These are phyloP conservation scores for Sclerotinia spermophila DNA, from an alignment of 2,329 filamentous ascomycete genomes.

Conservation along the genomic window DNA sequence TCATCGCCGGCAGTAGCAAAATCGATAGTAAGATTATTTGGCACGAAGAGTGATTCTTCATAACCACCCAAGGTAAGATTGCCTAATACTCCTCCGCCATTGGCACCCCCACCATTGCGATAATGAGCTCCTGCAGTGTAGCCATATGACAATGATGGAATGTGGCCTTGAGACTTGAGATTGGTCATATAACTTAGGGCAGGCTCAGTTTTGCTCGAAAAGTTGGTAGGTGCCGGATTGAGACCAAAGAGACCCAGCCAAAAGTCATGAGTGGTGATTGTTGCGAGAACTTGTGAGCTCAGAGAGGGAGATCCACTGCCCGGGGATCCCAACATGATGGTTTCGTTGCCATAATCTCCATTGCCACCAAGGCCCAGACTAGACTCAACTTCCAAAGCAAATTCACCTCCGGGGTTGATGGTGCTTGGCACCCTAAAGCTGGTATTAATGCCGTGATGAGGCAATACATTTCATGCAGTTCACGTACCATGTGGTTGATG, in stretches of 20 bases:
- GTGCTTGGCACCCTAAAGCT: conserved; percentile 24
- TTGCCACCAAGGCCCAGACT: conserved; percentile 23
- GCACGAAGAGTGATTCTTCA: conserved; percentile 41
- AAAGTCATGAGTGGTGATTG: conserved; percentile 35
- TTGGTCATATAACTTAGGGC: conserved; percentile 39
- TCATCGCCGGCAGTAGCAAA: conserved; percentile 40
- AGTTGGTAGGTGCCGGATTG: conserved; percentile 27
- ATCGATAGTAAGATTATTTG: conserved; percentile 40
- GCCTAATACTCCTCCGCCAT: conserved; percentile 21
- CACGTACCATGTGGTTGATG: conserved; percentile 39
- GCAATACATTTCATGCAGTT: background rate
- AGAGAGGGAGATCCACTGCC: conserved; percentile 24
- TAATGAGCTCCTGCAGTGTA: conserved; percentile 44
- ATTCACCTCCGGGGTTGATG: conserved; percentile 21
- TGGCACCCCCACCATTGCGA: conserved; percentile 29
- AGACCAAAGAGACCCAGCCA: conserved; percentile 32
- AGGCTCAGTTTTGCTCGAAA: conserved; percentile 21
- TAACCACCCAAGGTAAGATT: conserved; percentile 38
- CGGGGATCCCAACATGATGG: conserved; percentile 22
- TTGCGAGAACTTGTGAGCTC: conserved; percentile 29
- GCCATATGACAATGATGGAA: conserved; percentile 43
- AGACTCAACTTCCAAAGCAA: conserved; percentile 25
- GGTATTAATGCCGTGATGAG: conserved; percentile 1
- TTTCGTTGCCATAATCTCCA: conserved; percentile 30
- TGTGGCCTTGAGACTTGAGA: conserved; percentile 39